Percentiles rank a stretch among this genome's conserved stretches.
phyloP scores from a whole-genome alignment of 352 stramenopile species.

The Phytophthora sp. region DNA sequence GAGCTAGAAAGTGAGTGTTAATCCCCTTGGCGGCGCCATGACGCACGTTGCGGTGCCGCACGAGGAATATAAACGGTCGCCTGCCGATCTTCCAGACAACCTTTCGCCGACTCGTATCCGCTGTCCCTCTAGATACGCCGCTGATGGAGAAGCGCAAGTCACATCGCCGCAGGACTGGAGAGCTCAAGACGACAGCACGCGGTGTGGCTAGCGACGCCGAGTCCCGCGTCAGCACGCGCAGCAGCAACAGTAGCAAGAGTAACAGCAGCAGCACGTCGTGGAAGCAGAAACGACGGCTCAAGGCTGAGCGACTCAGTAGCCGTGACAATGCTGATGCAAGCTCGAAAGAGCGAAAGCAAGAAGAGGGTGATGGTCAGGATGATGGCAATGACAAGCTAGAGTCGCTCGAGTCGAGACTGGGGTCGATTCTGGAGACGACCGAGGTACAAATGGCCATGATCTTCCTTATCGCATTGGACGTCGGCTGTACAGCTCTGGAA shows the following conservation, averaged over 20 bases:
- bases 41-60: background rate
- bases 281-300: constrained; percentile 22
- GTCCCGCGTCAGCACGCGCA: constrained; percentile 34
- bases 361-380: background rate
- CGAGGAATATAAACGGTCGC: constrained; percentile 24
- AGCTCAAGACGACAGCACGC: constrained; percentile 9
- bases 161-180: constrained; percentile 12
- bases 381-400: background rate
- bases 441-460: constrained; percentile 60
- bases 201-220: constrained; percentile 24
- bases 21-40: background rate
- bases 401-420: constrained; percentile 20
- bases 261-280: constrained; percentile 15
- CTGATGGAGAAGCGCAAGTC: constrained; percentile 32
- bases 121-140: constrained; percentile 10
- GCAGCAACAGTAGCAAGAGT: constrained; percentile 25
- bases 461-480: constrained; percentile 55
- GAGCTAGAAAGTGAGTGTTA: constrained; percentile 9
- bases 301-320: constrained; percentile 1
- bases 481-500: constrained; percentile 41
- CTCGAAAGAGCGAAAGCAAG: background rate
- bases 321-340: background rate
- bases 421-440: constrained; percentile 56
- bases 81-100: constrained; percentile 31
- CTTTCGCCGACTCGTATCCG: constrained; percentile 5